A percentile compares a stretch with the other conserved stretches of the same genome.
Evolutionary conservation across 2,329 filamentous ascomycete species (phyloP).

Genomic region (Xylariaceae sp.): DNA sequence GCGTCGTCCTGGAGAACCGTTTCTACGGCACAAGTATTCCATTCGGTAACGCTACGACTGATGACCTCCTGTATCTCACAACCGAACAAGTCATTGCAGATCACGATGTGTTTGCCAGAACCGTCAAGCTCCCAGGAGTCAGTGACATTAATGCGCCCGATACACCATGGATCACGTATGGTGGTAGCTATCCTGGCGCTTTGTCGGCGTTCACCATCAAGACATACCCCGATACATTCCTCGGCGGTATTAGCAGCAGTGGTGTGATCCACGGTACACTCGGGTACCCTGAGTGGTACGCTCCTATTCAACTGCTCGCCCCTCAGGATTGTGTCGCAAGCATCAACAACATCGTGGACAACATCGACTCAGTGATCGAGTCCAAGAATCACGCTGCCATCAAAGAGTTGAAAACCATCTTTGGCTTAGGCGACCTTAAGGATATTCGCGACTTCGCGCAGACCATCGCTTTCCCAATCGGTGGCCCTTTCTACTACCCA

Average conservation of each 20-base stretch:
- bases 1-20: conserved; percentile 51
- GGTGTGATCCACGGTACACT: conserved; percentile 40
- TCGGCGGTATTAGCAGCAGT: conserved; percentile 45
- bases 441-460: conserved; percentile 45
- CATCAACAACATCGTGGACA: conserved; percentile 46
- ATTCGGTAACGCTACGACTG: conserved; percentile 44
- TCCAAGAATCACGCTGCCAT: conserved; percentile 39
- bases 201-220: conserved; percentile 40
- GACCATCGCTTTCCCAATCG: conserved; percentile 38
- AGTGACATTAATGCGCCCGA: conserved; percentile 38
- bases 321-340: conserved; percentile 47
- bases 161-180: conserved; percentile 36
- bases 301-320: conserved; percentile 45
- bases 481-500: conserved; percentile 41
- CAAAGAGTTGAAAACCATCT: conserved; percentile 42
- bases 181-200: conserved; percentile 28
- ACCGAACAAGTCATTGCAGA: conserved; percentile 51
- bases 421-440: conserved; percentile 40
- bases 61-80: conserved; percentile 45
- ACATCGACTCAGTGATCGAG: conserved; percentile 43
- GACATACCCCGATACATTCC: conserved; percentile 41
- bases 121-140: conserved; percentile 42
- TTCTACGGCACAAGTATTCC: conserved; percentile 49
- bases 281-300: conserved; percentile 47
- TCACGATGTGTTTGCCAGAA: conserved; percentile 47